Percentiles rank a stretch among this genome's conserved stretches.
These are phyloP conservation scores for Aspergillus ibericus DNA, from an alignment of 2,329 filamentous ascomycete genomes.

Conservation along the genomic window DNA sequence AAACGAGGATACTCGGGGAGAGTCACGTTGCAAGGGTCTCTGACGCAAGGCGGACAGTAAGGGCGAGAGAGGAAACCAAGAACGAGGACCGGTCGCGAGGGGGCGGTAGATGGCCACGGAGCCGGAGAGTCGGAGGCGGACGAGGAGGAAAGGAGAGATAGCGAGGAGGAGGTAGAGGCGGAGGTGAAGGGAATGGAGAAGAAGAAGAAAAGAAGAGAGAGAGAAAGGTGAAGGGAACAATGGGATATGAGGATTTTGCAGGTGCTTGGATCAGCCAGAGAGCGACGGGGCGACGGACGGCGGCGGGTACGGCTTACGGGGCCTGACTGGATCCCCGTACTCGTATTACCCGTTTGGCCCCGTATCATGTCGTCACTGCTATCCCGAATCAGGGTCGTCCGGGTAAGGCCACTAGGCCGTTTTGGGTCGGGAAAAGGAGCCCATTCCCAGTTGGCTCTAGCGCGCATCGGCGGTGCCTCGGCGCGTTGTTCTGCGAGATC, in stretches of 20 bases:
- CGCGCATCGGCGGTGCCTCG: constrained; percentile 2
- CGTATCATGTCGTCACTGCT: constrained; percentile 31
- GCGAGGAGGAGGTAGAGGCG: constrained; percentile 10
- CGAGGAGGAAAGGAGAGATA: constrained; percentile 2
- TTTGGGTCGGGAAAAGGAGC: neutral
- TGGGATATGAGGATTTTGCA: constrained; percentile 15
- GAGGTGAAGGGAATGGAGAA: constrained; percentile 14
- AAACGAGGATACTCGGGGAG: constrained; percentile 22
- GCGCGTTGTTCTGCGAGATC: constrained; percentile 5
- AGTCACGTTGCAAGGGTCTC: constrained; percentile 32
- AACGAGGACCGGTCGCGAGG: constrained; percentile 21
- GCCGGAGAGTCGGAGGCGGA: constrained; percentile 18
- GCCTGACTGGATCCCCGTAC: constrained; percentile 15
- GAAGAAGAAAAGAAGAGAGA: constrained; percentile 12
- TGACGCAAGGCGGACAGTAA: constrained; percentile 33
- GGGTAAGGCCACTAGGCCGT: constrained; percentile 7
- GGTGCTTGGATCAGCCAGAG: constrained; percentile 13
- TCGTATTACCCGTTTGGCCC: constrained; percentile 29
- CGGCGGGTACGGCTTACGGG: constrained; percentile 20
- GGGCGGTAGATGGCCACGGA: constrained; percentile 25
- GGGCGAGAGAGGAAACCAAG: constrained; percentile 20
- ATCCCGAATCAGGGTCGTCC: constrained; percentile 5
- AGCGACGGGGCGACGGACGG: constrained; percentile 21
- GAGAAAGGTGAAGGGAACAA: constrained; percentile 17
- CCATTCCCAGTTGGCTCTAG: constrained; percentile 2